Conservation (phyloP, 805 yeast genomes). For the Lipomyces oligophaga region DNA sequence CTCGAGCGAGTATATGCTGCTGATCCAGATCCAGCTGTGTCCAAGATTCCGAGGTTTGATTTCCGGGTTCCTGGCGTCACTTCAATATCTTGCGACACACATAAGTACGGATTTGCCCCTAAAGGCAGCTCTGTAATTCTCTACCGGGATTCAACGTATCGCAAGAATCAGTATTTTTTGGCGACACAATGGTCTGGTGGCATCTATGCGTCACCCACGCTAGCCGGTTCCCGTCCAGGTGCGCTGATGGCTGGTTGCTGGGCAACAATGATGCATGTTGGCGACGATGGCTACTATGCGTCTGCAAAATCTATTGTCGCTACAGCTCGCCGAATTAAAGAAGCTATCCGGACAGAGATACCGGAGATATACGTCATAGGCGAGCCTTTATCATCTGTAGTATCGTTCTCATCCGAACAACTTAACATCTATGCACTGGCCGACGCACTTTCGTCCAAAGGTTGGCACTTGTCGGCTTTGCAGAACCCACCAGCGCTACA, state of each 20-base stretch:
- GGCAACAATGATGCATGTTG: conserved; percentile 84
- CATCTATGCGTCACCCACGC: conserved; percentile 89
- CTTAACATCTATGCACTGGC: conserved; percentile 72
- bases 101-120: conserved; percentile 97
- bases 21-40: conserved; percentile 32
- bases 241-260: conserved; percentile 97
- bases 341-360: conserved; percentile 44
- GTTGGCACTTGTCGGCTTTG: conserved; percentile 87
- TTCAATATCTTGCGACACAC: conserved; percentile 98
- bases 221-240: conserved; percentile 97
- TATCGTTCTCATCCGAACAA: conserved; percentile 63
- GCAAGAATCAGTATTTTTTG: conserved; percentile 81
- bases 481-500: conserved; percentile 92
- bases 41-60: conserved; percentile 60
- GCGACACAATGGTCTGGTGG: conserved; percentile 91
- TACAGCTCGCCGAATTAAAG: conserved; percentile 58
- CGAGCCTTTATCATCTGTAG: conserved; percentile 78
- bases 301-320: conserved; percentile 63
- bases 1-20: conserved; percentile 63
- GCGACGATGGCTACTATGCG: conserved; percentile 73
- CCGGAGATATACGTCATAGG: conserved; percentile 71
- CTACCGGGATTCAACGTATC: conserved; percentile 67
- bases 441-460: conserved; percentile 58
- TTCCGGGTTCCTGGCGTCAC: conserved; percentile 88
- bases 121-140: conserved; percentile 90